Percentiles rank a stretch among this genome's conserved stretches.
Conservation (phyloP, 2,329 filamentous ascomycete species). For the Alternaria rosae region DNA sequence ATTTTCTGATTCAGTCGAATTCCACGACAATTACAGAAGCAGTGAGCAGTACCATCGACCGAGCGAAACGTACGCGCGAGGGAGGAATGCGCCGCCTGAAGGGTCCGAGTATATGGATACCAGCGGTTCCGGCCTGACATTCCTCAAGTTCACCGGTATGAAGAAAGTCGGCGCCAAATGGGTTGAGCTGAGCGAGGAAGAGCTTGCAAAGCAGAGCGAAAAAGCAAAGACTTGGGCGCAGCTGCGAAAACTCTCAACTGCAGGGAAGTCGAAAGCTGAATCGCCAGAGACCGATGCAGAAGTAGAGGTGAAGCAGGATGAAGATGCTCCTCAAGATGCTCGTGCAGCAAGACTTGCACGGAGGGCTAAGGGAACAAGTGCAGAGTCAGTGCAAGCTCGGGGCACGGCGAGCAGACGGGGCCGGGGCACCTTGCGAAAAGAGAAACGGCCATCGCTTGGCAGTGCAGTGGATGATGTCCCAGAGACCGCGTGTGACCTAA, state of each 20-base stretch:
- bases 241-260: background rate
- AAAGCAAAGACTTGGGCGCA: background rate
- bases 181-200: conserved; percentile 30
- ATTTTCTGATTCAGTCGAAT: conserved; percentile 28
- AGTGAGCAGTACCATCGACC: conserved; percentile 23
- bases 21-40: conserved; percentile 27
- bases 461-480: background rate
- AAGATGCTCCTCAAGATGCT: conserved; percentile 4
- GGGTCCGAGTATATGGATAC: conserved; percentile 38
- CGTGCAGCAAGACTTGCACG: conserved; percentile 14
- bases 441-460: background rate
- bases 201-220: conserved; percentile 13
- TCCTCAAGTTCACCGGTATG: conserved; percentile 34
- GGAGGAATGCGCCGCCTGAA: conserved; percentile 36
- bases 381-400: background rate
- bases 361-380: conserved; percentile 7
- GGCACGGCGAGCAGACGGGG: background rate
- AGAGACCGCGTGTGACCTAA: background rate
- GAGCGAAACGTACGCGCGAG: conserved; percentile 31
- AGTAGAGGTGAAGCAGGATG: background rate
- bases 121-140: conserved; percentile 28
- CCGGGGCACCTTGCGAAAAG: background rate
- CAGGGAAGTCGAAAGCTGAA: background rate
- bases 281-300: background rate
- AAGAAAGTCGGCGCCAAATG: conserved; percentile 32